These are phyloP conservation scores for Lentinula edodes DNA, from an alignment of 768 basidiomycete species.

Conservation along the genomic window DNA sequence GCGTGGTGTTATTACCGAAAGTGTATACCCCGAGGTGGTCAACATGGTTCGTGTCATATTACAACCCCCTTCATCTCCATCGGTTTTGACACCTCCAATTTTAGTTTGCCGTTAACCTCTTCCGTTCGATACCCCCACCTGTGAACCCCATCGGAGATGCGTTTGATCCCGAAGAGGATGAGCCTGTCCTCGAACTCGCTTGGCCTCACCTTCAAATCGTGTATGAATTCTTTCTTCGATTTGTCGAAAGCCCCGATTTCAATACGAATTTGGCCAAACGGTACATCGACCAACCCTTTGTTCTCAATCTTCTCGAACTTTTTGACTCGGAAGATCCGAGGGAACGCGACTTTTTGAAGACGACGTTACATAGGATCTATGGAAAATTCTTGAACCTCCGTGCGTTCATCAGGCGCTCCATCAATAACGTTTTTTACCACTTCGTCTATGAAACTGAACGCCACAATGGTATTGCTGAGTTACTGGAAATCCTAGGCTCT, in stretches of 20 bases:
- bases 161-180: slow-evolving; percentile 99
- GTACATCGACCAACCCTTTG: slow-evolving; percentile 94
- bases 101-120: slow-evolving; percentile 96
- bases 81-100: not conserved
- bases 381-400: slow-evolving; percentile 99
- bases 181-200: slow-evolving; percentile 96
- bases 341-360: slow-evolving; percentile 99
- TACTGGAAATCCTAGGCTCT: slow-evolving; percentile 95
- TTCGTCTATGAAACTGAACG: slow-evolving; percentile 99
- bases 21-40: slow-evolving; percentile 97
- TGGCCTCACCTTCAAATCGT: slow-evolving; percentile 99
- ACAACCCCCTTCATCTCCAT: slow-evolving; percentile 6
- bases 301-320: slow-evolving; percentile 92
- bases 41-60: slow-evolving; percentile 70
- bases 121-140: slow-evolving; percentile 98
- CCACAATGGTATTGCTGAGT: slow-evolving; percentile 98
- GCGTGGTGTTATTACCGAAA: slow-evolving; percentile 93
- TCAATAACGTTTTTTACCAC: slow-evolving; percentile 99
- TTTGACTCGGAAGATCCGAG: slow-evolving; percentile 99
- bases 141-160: slow-evolving; percentile 98
- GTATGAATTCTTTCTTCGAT: slow-evolving; percentile 99
- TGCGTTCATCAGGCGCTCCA: slow-evolving; percentile 96
- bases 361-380: slow-evolving; percentile 97
- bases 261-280: slow-evolving; percentile 97
- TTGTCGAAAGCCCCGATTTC: slow-evolving; percentile 96